Percentiles rank a stretch among this genome's conserved stretches.
These are phyloP conservation scores for Salix brachista DNA, from an alignment of 345 rosid genomes.

Conservation along the genomic window DNA sequence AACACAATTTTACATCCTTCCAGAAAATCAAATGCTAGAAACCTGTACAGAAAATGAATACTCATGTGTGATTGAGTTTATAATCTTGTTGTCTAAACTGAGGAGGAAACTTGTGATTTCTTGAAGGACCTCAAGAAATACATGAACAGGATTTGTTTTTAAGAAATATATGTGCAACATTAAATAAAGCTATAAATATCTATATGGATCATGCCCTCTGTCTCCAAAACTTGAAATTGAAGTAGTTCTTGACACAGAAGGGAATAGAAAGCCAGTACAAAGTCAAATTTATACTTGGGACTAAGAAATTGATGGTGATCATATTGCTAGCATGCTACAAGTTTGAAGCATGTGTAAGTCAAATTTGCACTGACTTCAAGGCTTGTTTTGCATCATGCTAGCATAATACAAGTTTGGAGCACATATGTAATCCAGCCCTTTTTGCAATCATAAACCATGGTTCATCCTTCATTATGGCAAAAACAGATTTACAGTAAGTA, in stretches of 20 bases:
- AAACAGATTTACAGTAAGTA: background rate
- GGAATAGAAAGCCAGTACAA: background rate
- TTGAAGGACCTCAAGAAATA: background rate
- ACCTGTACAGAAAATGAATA: background rate
- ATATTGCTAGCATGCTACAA: background rate
- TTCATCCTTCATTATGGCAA: background rate
- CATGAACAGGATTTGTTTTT: background rate
- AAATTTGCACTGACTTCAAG: too few relatives aligned
- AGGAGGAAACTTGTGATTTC: background rate
- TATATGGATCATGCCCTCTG: background rate
- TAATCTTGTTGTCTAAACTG: background rate
- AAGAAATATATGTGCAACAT: background rate
- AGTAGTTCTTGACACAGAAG: background rate
- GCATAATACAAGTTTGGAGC: background rate
- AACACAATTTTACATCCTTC: background rate
- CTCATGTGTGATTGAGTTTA: background rate
- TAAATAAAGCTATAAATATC: background rate
- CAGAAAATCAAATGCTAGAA: background rate
- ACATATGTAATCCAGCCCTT: background rate
- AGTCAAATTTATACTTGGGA: background rate
- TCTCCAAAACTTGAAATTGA: background rate
- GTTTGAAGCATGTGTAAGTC: background rate
- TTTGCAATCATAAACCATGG: background rate
- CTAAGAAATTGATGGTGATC: background rate
- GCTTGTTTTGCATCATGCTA: too few relatives aligned